Evolutionary conservation across 2,329 filamentous ascomycete species (phyloP).

Genomic region (Helminthosporium solani): DNA sequence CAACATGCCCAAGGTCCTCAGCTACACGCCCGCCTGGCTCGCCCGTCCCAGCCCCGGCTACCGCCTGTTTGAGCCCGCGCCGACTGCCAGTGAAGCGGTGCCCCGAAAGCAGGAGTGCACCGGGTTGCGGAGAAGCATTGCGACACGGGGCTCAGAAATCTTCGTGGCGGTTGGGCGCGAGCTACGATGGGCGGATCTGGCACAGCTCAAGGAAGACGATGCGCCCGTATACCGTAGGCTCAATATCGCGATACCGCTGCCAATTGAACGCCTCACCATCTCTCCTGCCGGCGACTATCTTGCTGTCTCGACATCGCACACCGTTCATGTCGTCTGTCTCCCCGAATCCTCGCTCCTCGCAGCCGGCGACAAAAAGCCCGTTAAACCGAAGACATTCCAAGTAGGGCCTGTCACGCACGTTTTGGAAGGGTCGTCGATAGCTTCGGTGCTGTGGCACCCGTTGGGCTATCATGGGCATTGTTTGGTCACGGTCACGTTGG

Average conservation of each 20-base stretch:
- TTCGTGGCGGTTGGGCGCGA: conserved; percentile 88
- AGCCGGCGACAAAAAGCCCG: conserved; percentile 63
- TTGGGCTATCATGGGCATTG: conserved; percentile 78
- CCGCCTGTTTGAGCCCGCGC: conserved; percentile 67
- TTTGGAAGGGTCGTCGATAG: conserved; percentile 76
- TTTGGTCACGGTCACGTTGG: conserved; percentile 82
- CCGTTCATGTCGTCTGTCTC: conserved; percentile 82
- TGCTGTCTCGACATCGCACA: conserved; percentile 83
- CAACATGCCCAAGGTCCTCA: conserved; percentile 81
- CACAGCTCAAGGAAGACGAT: conserved; percentile 66
- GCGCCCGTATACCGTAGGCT: conserved; percentile 52
- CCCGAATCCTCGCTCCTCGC: conserved; percentile 77
- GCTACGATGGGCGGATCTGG: conserved; percentile 86
- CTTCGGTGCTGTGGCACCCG: conserved; percentile 88
- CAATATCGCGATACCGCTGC: conserved; percentile 73
- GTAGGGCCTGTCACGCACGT: conserved; percentile 93
- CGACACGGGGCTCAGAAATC: conserved; percentile 78
- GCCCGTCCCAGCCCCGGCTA: conserved; percentile 74
- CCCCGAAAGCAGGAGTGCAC: conserved; percentile 26
- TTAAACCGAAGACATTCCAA: conserved; percentile 84
- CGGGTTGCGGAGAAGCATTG: conserved; percentile 65
- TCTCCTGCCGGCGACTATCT: conserved; percentile 81
- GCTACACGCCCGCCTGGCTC: conserved; percentile 86
- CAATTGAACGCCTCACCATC: conserved; percentile 81
- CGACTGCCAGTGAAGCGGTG: conserved; percentile 33